Evolutionary conservation across 805 yeast genomes (phyloP).

Genomic region (Metschnikowia lochheadii): DNA sequence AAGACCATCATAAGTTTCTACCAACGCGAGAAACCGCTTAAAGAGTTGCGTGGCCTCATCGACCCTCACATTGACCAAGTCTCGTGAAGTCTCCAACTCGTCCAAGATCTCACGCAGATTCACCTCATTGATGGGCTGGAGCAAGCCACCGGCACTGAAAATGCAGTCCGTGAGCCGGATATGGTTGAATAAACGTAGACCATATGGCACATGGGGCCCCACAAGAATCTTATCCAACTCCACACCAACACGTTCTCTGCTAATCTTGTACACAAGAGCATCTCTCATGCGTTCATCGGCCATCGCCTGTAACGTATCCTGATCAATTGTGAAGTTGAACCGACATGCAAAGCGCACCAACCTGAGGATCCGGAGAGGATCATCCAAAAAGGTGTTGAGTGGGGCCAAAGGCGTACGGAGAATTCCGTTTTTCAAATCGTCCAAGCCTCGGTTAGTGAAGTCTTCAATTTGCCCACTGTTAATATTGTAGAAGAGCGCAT

Average conservation of each 20-base stretch:
- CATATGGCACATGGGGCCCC: slow-evolving; percentile 60
- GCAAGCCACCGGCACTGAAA: slow-evolving; percentile 39
- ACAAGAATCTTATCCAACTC: slow-evolving; percentile 76
- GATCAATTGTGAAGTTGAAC: slow-evolving; percentile 64
- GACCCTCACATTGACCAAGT: slow-evolving; percentile 16
- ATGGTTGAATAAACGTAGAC: slow-evolving; percentile 53
- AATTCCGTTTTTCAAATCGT: slow-evolving; percentile 65
- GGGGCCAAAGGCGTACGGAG: slow-evolving; percentile 89
- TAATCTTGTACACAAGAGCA: slow-evolving; percentile 68
- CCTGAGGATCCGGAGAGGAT: slow-evolving; percentile 86
- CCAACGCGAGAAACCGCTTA: slow-evolving; percentile 15
- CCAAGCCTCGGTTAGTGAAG: slow-evolving; percentile 69
- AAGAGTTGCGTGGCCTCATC: slow-evolving; percentile 22
- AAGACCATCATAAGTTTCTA: background rate
- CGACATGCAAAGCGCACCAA: slow-evolving; percentile 82
- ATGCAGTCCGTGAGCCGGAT: slow-evolving; percentile 56
- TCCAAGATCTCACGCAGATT: slow-evolving; percentile 16
- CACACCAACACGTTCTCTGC: slow-evolving; percentile 84
- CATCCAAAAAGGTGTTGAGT: slow-evolving; percentile 81
- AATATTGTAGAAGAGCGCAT: slow-evolving; percentile 86
- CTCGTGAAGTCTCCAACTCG: slow-evolving; percentile 15
- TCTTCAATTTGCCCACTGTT: slow-evolving; percentile 72
- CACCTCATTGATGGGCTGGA: slow-evolving; percentile 15
- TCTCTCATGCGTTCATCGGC: slow-evolving; percentile 48
- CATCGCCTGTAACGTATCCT: slow-evolving; percentile 63